Evolutionary conservation across 2,329 filamentous ascomycete species (phyloP).

Genomic region (Annulohypoxylon truncatum): DNA sequence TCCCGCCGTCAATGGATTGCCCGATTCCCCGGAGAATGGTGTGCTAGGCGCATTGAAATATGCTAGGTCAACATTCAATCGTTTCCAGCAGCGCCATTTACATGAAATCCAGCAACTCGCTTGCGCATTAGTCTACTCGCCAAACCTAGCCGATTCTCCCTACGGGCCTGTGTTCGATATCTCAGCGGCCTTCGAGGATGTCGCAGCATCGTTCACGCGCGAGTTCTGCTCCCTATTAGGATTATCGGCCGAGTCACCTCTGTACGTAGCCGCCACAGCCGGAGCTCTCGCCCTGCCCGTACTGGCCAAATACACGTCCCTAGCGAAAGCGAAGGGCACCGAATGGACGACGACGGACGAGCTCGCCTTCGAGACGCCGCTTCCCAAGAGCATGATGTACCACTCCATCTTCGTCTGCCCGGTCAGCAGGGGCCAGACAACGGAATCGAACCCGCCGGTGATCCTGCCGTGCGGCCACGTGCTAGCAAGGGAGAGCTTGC

Average conservation of each 20-base stretch:
- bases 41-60: slow-evolving; percentile 77
- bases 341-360: slow-evolving; percentile 96
- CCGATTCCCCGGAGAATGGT: slow-evolving; percentile 64
- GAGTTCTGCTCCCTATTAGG: slow-evolving; percentile 95
- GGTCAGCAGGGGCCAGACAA: slow-evolving; percentile 95
- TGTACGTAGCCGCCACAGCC: slow-evolving; percentile 92
- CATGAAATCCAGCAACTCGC: slow-evolving; percentile 84
- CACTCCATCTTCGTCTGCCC: slow-evolving; percentile 98
- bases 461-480: slow-evolving; percentile 97
- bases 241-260: slow-evolving; percentile 88
- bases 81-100: slow-evolving; percentile 80
- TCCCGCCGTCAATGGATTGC: slow-evolving; percentile 63
- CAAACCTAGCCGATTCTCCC: slow-evolving; percentile 80
- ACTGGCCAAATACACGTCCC: slow-evolving; percentile 86
- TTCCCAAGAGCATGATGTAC: slow-evolving; percentile 75
- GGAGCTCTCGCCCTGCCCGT: slow-evolving; percentile 91
- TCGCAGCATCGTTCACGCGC: slow-evolving; percentile 86
- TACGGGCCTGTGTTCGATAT: slow-evolving; percentile 84
- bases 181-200: slow-evolving; percentile 80
- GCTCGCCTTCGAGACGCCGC: slow-evolving; percentile 79
- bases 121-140: slow-evolving; percentile 81
- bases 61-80: slow-evolving; percentile 77
- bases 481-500: slow-evolving; percentile 84
- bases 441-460: slow-evolving; percentile 93
- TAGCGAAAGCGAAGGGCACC: slow-evolving; percentile 88